Evolutionary conservation across 768 basidiomycete genomes (phyloP), one percentile per base, ranked within the genome.

Genomic region (Tulasnella sp.): DNA sequence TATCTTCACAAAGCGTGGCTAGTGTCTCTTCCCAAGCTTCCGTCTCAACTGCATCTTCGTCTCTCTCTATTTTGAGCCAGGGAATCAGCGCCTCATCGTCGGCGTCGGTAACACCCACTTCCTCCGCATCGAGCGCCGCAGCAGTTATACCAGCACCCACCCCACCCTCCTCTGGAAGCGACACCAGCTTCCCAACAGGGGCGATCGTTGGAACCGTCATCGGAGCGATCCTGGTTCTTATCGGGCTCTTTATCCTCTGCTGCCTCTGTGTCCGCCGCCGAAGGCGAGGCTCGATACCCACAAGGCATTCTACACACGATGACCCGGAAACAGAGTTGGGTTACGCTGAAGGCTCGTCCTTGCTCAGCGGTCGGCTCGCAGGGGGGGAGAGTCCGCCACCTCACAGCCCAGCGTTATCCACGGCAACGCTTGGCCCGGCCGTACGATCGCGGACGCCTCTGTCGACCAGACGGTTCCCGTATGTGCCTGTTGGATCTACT

Each of bases 121-220:
- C 61, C 53, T 49, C 67, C 51, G 5, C 47, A 48, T 5, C 47
- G 7, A 29, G n/a, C 62, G 63, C 68, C 54, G 63, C 21, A 7
- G 15, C 34, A 56, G 66, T 50, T 66, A 67, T 10, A 63, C 71
- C 1, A 63, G 64, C 4, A 27, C 43, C 69, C 47, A 34, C 69
- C 11, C 38, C 70, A n/a, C 56, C 63, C 13, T 17, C 8, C 21
- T 41, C 41, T 2, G 67, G 66, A 8, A 17, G 44, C 24, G 26
- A 19, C 26, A 13, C 41, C 11, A 38, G 70, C 72, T 48, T 75
- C 74, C 65, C 78, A 13, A 75, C 83, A 53, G 82, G 80, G 44
- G 74, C 82, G 56, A 78, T 83, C 23, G 74, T 84, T 13, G 82
- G 79, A 34, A 76, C 77, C 66, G 77, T 87, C 54, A 76, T 83